phyloP scores from a whole-genome alignment of 257 asterid species.

The Solanum verrucosum region DNA sequence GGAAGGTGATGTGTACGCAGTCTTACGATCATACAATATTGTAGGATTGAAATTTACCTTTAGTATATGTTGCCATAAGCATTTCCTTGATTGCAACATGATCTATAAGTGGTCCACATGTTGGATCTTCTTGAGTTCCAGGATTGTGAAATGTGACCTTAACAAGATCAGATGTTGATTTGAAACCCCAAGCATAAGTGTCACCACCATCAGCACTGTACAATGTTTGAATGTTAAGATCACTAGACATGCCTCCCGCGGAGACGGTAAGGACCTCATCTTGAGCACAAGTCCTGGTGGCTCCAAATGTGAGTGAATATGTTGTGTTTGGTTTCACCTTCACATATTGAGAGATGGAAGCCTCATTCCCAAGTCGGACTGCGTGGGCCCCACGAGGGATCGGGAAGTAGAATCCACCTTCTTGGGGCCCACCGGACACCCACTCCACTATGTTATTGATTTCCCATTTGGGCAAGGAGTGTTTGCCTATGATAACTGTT shows the following conservation, averaged over 20 bases:
- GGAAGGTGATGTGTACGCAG: background rate
- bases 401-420: slow-evolving; percentile 52
- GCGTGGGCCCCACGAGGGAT: slow-evolving; percentile 74
- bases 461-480: slow-evolving; percentile 71
- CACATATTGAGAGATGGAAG: slow-evolving; percentile 45
- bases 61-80: slow-evolving; percentile 16
- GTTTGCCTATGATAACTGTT: slow-evolving; percentile 45
- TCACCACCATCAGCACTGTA: slow-evolving; percentile 71
- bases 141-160: slow-evolving; percentile 62
- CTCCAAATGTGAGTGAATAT: slow-evolving; percentile 54
- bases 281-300: slow-evolving; percentile 75
- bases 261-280: slow-evolving; percentile 56
- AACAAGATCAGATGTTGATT: slow-evolving; percentile 37
- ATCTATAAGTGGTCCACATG: slow-evolving; percentile 74
- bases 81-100: slow-evolving; percentile 70
- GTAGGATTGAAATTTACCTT: slow-evolving; percentile 20
- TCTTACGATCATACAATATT: background rate
- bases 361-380: slow-evolving; percentile 60
- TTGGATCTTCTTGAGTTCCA: slow-evolving; percentile 68
- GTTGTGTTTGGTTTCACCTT: slow-evolving; percentile 21
- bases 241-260: slow-evolving; percentile 39
- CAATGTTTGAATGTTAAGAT: slow-evolving; percentile 68
- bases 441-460: slow-evolving; percentile 56
- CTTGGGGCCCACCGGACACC: slow-evolving; percentile 69
- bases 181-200: slow-evolving; percentile 69